phyloP scores from a whole-genome alignment of 345 rosid genomes.

The Noccaea bulbosa region DNA sequence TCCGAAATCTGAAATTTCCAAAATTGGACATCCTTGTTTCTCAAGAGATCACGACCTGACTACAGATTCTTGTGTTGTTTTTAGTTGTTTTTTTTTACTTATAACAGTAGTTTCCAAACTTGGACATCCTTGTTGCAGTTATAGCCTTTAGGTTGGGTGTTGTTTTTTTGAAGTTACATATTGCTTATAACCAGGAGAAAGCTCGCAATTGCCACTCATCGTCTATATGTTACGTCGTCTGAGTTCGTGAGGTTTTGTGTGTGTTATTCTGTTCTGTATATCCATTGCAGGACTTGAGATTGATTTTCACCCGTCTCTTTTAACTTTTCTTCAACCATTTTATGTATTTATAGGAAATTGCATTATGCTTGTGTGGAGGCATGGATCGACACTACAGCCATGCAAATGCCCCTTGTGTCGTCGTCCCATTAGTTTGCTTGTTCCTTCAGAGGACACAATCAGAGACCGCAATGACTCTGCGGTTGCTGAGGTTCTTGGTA shows the following conservation, averaged over 20 bases:
- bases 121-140: too few relatives aligned
- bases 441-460: conserved; percentile 66
- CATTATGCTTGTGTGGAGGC: conserved; percentile 86
- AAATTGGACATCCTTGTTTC: not conserved
- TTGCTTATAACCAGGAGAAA: too few relatives aligned
- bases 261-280: not conserved
- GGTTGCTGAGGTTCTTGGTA: conserved; percentile 55
- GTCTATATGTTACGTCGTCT: too few relatives aligned
- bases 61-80: conserved; percentile 9
- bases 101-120: too few relatives aligned
- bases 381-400: conserved; percentile 67
- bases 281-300: too few relatives aligned
- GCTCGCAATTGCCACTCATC: too few relatives aligned
- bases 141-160: too few relatives aligned
- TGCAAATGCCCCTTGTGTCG: conserved; percentile 95
- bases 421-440: conserved; percentile 74
- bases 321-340: too few relatives aligned
- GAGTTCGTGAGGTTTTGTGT: too few relatives aligned
- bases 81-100: too few relatives aligned
- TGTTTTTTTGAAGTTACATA: too few relatives aligned
- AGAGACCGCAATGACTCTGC: conserved; percentile 51
- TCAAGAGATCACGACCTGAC: not conserved
- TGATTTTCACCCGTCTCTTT: too few relatives aligned
- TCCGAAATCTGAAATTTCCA: not conserved
- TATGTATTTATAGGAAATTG: conserved; percentile 76